phyloP scores from a whole-genome alignment of 169 alveolate genomes.

The Plasmodium malariae region DNA sequence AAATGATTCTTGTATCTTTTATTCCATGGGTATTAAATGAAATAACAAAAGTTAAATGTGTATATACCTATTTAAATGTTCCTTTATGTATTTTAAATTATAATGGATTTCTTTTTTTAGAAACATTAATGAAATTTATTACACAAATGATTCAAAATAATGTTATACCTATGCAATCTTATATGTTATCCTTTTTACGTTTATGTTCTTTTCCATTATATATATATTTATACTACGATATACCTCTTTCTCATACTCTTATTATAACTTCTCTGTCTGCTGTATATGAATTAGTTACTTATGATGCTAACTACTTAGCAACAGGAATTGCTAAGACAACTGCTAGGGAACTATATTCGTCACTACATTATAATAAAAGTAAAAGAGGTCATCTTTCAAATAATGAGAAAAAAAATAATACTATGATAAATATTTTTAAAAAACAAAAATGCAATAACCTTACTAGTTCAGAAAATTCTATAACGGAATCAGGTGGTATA shows the following conservation, averaged over 20 bases:
- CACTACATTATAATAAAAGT: neutral
- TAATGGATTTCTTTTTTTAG: constrained; percentile 71
- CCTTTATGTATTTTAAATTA: constrained; percentile 75
- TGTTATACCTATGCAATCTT: constrained; percentile 39
- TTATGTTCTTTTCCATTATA: constrained; percentile 68
- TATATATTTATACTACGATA: constrained; percentile 61
- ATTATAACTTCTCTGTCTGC: constrained; percentile 53
- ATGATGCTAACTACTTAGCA: constrained; percentile 70
- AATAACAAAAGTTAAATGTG: constrained; percentile 70
- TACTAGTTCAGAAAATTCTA: neutral
- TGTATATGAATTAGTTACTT: constrained; percentile 39
- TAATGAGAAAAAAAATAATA: too few relatives aligned
- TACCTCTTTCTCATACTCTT: constrained; percentile 68
- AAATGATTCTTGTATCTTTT: constrained; percentile 25
- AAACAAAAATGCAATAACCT: neutral
- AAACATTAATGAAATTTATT: constrained; percentile 79
- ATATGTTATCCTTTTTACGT: constrained; percentile 63
- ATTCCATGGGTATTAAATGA: constrained; percentile 72
- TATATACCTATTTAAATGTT: constrained; percentile 43
- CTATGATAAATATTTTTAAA: neutral
- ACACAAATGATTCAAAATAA: constrained; percentile 37
- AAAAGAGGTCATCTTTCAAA: neutral
- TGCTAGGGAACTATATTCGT: neutral
- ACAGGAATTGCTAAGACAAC: constrained; percentile 32
- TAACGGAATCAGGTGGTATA: neutral